Base-by-base conservation (phyloP, 1,284 basidiomycete species). In the Sphagnurus paluster region DNA sequence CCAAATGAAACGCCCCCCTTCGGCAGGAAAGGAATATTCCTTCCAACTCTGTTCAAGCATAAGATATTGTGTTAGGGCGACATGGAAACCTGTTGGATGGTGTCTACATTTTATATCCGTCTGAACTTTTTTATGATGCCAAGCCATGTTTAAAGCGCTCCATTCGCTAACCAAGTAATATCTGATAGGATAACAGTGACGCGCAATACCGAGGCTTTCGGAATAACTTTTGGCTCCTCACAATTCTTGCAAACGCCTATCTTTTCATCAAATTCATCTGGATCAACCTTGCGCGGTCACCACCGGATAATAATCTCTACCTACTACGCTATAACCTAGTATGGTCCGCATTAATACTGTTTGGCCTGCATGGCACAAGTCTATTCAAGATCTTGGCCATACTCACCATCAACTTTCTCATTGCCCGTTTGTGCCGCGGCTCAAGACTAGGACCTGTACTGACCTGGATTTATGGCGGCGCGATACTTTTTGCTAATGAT, bases 291-390 rank as follows among this genome's bases (percentile, higher is more conserved):
- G 30, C 30, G 10, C 50, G 42, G 35, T 30, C 40, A 6, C 37
- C 57, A 17, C 48, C 40, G 10, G 36, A 32, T n/a, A 51, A 74
- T 54, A 63, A 65, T 32, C 58, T 76, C 13, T 64, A 71, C 58
- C 68, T 74, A 41, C 63, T 83, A 29, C 72, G 75, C n/a, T 74
- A 82, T 62, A 71, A 74, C 54, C 77, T 84, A 54, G 62, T 77
- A 8, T 86, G 87, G 56, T 84, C 90, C 2, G 42, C 81, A n/a
- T 53, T 84, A 39, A 84, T 93, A 68, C 72, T 97, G 32, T 48
- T 83, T 14, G 82, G 79, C 2, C 68, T 99, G n/a, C 96, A 98
- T 63, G 97, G 97, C 21, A 67, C 82, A n/a, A 91, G 89, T 56
- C 68, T 79, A 1, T 30, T 95, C 62, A 98, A 98, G 64, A 81